phyloP scores from a whole-genome alignment of 345 rosid genomes.

The Salix caprea region DNA sequence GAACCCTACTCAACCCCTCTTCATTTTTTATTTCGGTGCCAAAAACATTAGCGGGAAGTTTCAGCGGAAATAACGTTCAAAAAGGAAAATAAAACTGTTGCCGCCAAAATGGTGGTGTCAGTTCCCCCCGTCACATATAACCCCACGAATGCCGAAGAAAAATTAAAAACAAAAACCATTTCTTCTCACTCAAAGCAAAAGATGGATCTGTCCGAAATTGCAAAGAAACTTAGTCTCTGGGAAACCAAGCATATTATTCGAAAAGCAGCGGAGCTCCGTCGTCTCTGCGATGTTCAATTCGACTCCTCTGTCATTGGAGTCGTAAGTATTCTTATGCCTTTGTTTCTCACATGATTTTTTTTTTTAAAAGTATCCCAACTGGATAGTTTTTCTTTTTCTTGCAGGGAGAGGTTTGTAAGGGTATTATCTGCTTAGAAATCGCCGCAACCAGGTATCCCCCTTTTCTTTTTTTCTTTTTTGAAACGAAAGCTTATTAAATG shows the following conservation, averaged over 20 bases:
- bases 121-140: too few relatives aligned
- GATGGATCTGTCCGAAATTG: constrained; percentile 77
- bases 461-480: background rate
- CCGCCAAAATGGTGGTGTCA: too few relatives aligned
- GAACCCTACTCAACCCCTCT: too few relatives aligned
- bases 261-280: constrained; percentile 95
- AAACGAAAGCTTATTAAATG: background rate
- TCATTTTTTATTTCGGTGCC: too few relatives aligned
- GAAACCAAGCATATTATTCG: constrained; percentile 57
- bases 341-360: background rate
- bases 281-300: constrained; percentile 87
- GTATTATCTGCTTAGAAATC: constrained; percentile 81
- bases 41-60: too few relatives aligned
- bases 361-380: background rate
- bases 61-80: too few relatives aligned
- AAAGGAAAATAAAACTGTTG: too few relatives aligned
- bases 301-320: constrained; percentile 90
- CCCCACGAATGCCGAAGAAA: too few relatives aligned
- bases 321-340: constrained; percentile 31
- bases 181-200: background rate
- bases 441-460: constrained; percentile 60
- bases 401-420: constrained; percentile 93
- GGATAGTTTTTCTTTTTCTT: constrained; percentile 3
- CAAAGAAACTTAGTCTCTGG: constrained; percentile 68
- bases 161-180: background rate